These are phyloP conservation scores for Metarhizium brunneum DNA, from an alignment of 2,329 filamentous ascomycete species.

Conservation along the genomic window DNA sequence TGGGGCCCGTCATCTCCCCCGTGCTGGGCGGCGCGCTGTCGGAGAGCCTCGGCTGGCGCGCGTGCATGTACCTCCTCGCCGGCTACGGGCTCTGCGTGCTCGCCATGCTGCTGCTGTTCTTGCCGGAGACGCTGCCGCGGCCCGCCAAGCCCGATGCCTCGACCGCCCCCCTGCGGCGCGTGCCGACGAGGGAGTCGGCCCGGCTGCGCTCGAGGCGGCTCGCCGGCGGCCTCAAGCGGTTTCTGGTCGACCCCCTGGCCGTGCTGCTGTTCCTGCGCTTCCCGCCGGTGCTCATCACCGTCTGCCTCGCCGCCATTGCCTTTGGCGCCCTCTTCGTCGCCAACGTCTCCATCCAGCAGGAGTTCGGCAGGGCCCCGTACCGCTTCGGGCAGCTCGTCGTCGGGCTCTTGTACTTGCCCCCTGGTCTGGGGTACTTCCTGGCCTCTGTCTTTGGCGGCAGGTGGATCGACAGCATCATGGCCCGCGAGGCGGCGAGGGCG, in stretches of 20 bases:
- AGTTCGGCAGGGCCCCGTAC: slow-evolving; percentile 60
- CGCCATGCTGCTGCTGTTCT: slow-evolving; percentile 46
- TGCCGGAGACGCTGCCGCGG: slow-evolving; percentile 55
- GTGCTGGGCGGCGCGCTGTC: slow-evolving; percentile 69
- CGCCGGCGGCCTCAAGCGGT: slow-evolving; percentile 44
- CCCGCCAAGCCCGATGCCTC: slow-evolving; percentile 12
- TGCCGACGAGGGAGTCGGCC: slow-evolving; percentile 54
- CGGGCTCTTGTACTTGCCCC: slow-evolving; percentile 69
- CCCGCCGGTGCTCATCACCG: slow-evolving; percentile 62
- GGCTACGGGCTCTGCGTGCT: slow-evolving; percentile 56
- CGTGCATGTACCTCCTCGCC: slow-evolving; percentile 68
- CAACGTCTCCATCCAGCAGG: slow-evolving; percentile 67
- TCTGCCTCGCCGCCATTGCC: slow-evolving; percentile 65
- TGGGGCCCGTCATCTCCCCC: slow-evolving; percentile 65
- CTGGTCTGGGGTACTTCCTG: slow-evolving; percentile 62
- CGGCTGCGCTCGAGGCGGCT: slow-evolving; percentile 45
- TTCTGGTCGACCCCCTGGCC: slow-evolving; percentile 62
- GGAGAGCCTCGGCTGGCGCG: slow-evolving; percentile 61
- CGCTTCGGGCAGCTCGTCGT: slow-evolving; percentile 58
- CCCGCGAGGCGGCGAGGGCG: slow-evolving; percentile 60
- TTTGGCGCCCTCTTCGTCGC: slow-evolving; percentile 69
- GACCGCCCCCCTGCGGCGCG: slow-evolving; percentile 26
- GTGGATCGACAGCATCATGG: slow-evolving; percentile 79
- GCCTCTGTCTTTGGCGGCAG: slow-evolving; percentile 60
- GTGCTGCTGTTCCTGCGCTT: slow-evolving; percentile 65